Conservation (phyloP, 2,329 filamentous ascomycete genomes). For the Zymoseptoria pseudotritici region DNA sequence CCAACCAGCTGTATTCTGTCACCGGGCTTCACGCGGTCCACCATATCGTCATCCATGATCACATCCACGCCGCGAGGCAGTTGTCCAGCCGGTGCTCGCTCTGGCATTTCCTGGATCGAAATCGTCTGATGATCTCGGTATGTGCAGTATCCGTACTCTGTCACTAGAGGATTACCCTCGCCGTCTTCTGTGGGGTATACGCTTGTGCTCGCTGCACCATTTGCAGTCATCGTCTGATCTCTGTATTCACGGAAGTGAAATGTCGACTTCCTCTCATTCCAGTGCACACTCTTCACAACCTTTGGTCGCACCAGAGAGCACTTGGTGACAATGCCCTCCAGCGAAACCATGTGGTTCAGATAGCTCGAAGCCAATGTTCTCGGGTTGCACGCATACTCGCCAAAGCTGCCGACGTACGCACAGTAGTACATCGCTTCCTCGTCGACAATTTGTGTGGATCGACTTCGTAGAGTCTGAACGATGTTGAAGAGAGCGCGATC, state of each 20-base stretch:
- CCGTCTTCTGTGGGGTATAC: slow-evolving; percentile 94
- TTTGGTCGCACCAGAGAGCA: slow-evolving; percentile 94
- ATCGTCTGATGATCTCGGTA: slow-evolving; percentile 97
- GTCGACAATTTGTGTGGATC: slow-evolving; percentile 65
- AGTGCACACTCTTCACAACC: slow-evolving; percentile 97
- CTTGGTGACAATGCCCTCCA: slow-evolving; percentile 95
- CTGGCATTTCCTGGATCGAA: slow-evolving; percentile 98
- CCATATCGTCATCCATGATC: slow-evolving; percentile 91
- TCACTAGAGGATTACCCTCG: slow-evolving; percentile 83
- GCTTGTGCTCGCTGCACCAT: slow-evolving; percentile 77
- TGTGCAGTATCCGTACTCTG: slow-evolving; percentile 91
- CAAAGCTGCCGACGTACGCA: slow-evolving; percentile 94
- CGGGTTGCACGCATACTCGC: slow-evolving; percentile 89
- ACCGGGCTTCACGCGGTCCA: slow-evolving; percentile 89
- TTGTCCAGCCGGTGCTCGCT: slow-evolving; percentile 89
- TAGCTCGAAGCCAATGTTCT: slow-evolving; percentile 82
- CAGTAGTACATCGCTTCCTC: slow-evolving; percentile 85
- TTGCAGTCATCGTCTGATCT: slow-evolving; percentile 93
- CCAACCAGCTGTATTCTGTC: slow-evolving; percentile 96
- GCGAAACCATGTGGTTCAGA: slow-evolving; percentile 92
- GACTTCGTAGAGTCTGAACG: slow-evolving; percentile 68
- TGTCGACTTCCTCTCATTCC: slow-evolving; percentile 76
- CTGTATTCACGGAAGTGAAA: slow-evolving; percentile 88
- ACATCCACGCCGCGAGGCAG: slow-evolving; percentile 93
- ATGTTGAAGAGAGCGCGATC: slow-evolving; percentile 85